phyloP scores from a whole-genome alignment of 352 stramenopile species.

The Thraustotheca clavata region DNA sequence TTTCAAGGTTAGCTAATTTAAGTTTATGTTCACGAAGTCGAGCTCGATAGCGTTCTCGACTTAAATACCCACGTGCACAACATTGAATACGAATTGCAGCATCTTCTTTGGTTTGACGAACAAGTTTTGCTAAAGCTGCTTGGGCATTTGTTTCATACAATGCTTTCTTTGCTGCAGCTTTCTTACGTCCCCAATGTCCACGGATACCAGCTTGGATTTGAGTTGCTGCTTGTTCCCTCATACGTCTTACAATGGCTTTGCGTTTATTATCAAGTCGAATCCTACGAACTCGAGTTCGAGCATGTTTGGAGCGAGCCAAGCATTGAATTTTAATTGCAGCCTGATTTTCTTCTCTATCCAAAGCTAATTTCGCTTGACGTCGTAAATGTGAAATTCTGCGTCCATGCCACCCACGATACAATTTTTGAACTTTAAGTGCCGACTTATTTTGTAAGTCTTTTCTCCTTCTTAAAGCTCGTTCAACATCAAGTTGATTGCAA shows the following conservation, averaged over 20 bases:
- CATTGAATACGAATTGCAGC: constrained; percentile 68
- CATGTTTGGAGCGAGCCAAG: constrained; percentile 44
- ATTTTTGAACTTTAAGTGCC: constrained; percentile 63
- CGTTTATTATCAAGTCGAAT: background rate
- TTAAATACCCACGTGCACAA: constrained; percentile 45
- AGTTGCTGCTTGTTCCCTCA: constrained; percentile 33
- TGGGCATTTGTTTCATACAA: constrained; percentile 41
- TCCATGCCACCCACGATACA: constrained; percentile 66
- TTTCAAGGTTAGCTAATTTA: constrained; percentile 26
- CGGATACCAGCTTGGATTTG: constrained; percentile 59
- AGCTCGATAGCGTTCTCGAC: constrained; percentile 28
- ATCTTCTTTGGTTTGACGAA: constrained; percentile 43
- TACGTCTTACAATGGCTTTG: constrained; percentile 31
- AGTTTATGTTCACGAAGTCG: constrained; percentile 18
- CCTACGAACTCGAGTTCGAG: constrained; percentile 15
- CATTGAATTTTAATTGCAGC: constrained; percentile 56
- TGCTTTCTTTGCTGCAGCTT: constrained; percentile 28
- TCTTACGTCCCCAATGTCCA: constrained; percentile 39
- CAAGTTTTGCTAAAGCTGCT: constrained; percentile 43
- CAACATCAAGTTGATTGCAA: constrained; percentile 19
- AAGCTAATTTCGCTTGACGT: constrained; percentile 36
- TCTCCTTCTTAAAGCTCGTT: constrained; percentile 32
- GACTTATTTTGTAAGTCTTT: constrained; percentile 59
- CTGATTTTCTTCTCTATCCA: constrained; percentile 43
- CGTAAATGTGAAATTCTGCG: constrained; percentile 48